These are phyloP conservation scores for Barnettozyma populi DNA, from an alignment of 805 yeast species.

Conservation along the genomic window DNA sequence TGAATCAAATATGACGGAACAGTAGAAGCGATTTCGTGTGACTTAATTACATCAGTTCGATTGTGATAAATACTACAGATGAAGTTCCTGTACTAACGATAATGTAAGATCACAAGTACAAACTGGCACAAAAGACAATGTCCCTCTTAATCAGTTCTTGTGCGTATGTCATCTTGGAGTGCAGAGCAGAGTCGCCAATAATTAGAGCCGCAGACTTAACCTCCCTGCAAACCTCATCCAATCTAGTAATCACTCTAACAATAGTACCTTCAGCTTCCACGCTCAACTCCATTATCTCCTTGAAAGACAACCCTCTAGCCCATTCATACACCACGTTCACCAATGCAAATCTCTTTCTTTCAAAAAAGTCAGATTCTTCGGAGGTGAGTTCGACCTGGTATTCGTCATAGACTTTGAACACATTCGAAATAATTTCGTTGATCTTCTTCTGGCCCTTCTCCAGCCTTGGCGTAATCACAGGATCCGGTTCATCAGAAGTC, in stretches of 20 bases:
- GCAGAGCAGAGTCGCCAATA: conserved; percentile 88
- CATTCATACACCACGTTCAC: conserved; percentile 95
- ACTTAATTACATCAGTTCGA: too few species aligned
- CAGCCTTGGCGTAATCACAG: conserved; percentile 67
- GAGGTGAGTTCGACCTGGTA: conserved; percentile 71
- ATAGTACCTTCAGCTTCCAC: conserved; percentile 94
- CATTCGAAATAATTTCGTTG: conserved; percentile 58
- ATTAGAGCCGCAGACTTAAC: conserved; percentile 91
- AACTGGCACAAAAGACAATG: conserved; percentile 93
- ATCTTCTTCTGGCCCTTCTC: conserved; percentile 67
- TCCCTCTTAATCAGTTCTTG: conserved; percentile 95
- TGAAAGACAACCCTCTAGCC: conserved; percentile 93
- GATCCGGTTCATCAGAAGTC: conserved; percentile 55
- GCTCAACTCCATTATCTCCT: conserved; percentile 84
- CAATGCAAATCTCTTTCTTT: conserved; percentile 79
- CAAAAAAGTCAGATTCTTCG: conserved; percentile 82
- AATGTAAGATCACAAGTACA: conserved; percentile 53
- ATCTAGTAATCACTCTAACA: conserved; percentile 88
- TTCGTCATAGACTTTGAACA: conserved; percentile 55
- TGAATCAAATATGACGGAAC: too few species aligned
- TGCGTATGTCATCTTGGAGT: conserved; percentile 83
- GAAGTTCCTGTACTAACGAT: too few species aligned
- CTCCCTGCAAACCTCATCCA: conserved; percentile 93
- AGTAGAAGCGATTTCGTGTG: too few species aligned
- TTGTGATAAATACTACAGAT: too few species aligned